phyloP scores from a whole-genome alignment of 352 stramenopile genomes.

The Thalassiosira mediterranea region DNA sequence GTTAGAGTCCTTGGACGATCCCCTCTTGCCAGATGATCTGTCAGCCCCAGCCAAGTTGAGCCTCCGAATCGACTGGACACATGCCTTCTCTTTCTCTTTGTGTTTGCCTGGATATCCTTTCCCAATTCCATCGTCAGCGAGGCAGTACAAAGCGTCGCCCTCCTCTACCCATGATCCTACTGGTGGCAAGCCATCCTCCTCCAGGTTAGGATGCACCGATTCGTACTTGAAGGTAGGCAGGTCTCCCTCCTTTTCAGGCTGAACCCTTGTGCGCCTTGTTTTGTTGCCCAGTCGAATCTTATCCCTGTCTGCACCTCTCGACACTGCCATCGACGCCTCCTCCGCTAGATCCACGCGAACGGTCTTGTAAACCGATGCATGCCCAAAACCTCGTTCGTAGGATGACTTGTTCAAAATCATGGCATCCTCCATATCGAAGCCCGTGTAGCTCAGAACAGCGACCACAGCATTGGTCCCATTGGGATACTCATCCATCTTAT shows the following conservation, averaged over 20 bases:
- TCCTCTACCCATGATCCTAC: constrained; percentile 94
- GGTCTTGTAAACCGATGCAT: constrained; percentile 99
- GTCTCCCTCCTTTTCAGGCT: constrained; percentile 61
- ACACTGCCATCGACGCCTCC: constrained; percentile 67
- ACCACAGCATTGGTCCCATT: constrained; percentile 98
- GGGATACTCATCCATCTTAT: constrained; percentile 97
- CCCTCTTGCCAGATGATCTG: constrained; percentile 76
- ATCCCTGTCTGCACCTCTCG: constrained; percentile 84
- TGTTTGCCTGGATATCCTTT: constrained; percentile 92
- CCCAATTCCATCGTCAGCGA: constrained; percentile 94
- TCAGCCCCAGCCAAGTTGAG: constrained; percentile 65
- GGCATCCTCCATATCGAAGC: constrained; percentile 99
- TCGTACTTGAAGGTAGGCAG: constrained; percentile 48
- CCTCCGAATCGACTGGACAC: constrained; percentile 93
- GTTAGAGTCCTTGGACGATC: constrained; percentile 63
- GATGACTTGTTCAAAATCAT: constrained; percentile 99
- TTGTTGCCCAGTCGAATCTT: constrained; percentile 93
- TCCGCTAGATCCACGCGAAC: constrained; percentile 91
- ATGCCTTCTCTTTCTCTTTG: constrained; percentile 97
- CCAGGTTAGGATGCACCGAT: constrained; percentile 83
- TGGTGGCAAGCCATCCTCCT: constrained; percentile 95
- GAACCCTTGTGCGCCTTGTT: constrained; percentile 73
- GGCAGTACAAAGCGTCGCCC: constrained; percentile 94
- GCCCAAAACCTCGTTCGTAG: constrained; percentile 97
- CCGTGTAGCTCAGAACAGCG: constrained; percentile 92